Conservation (phyloP, 768 basidiomycete genomes). For the Roridomyces roridus region DNA sequence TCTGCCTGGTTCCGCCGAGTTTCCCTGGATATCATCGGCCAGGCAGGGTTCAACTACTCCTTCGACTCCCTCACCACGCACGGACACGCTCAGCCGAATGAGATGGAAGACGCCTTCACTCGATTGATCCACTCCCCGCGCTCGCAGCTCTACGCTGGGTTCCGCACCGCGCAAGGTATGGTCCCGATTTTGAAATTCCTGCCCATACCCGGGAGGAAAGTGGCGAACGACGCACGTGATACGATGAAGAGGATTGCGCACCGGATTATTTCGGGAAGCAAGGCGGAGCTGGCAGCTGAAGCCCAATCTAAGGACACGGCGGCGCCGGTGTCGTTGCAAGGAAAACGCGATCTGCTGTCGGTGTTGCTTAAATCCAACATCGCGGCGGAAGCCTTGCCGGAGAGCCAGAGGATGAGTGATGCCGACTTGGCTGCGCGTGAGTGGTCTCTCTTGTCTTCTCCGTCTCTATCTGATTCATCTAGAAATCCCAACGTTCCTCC, state of each 20-base stretch:
- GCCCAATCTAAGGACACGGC: constrained; percentile 14
- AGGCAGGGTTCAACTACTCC: constrained; percentile 29
- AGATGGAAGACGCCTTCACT: background rate
- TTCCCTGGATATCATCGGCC: constrained; percentile 49
- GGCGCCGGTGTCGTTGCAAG: too few relatives aligned
- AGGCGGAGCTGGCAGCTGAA: constrained; percentile 30
- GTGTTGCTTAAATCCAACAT: background rate
- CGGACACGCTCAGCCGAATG: constrained; percentile 6
- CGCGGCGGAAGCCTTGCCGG: background rate
- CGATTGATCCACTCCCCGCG: background rate
- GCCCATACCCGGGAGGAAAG: constrained; percentile 10
- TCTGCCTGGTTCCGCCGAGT: constrained; percentile 38
- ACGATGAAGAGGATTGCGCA: constrained; percentile 44
- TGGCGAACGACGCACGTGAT: constrained; percentile 21
- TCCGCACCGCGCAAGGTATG: background rate
- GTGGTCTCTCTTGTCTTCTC: constrained; percentile 21
- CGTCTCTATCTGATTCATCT: too few relatives aligned
- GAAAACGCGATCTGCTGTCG: background rate
- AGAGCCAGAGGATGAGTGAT: background rate
- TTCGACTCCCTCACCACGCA: background rate
- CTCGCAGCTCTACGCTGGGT: background rate
- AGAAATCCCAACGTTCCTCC: constrained; percentile 27
- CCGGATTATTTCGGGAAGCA: constrained; percentile 45
- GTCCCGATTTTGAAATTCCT: background rate
- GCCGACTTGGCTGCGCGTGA: background rate